phyloP scores from a whole-genome alignment of 2,329 filamentous ascomycete genomes.

The Curvularia hawaiiensis region DNA sequence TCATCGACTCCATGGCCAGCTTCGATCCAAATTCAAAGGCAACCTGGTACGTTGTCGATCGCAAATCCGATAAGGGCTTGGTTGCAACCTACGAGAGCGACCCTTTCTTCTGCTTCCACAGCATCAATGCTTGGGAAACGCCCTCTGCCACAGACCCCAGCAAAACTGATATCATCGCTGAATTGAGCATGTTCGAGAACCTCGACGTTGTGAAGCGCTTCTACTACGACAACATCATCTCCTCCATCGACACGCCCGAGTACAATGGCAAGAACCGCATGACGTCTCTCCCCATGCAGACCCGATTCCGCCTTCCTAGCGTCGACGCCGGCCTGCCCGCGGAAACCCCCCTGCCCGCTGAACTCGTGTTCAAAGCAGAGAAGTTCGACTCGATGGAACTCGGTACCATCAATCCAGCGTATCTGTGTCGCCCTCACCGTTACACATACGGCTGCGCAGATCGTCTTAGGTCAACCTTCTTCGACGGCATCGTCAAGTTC shows the following conservation, averaged over 20 bases:
- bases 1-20: conserved; percentile 69
- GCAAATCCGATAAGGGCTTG: conserved; percentile 64
- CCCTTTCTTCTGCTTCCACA: conserved; percentile 80
- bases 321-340: conserved; percentile 42
- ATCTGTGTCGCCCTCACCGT: conserved; percentile 59
- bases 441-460: conserved; percentile 65
- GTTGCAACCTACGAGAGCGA: conserved; percentile 71
- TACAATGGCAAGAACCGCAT: conserved; percentile 33
- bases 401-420: conserved; percentile 67
- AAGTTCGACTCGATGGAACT: conserved; percentile 62
- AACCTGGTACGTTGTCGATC: conserved; percentile 77
- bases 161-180: conserved; percentile 65
- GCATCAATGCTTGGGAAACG: conserved; percentile 77
- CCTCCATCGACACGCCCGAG: conserved; percentile 17
- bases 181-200: conserved; percentile 68
- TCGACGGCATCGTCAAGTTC: conserved; percentile 69
- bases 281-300: conserved; percentile 34
- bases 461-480: conserved; percentile 63
- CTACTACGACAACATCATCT: conserved; percentile 61
- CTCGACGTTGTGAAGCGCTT: conserved; percentile 68
- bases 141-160: conserved; percentile 36
- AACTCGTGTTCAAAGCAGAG: conserved; percentile 19
- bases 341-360: conserved; percentile 9
- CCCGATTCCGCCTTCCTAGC: conserved; percentile 36
- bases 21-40: conserved; percentile 64